A percentile compares a stretch with the other conserved stretches of the same genome.
These are phyloP conservation scores for Cercospora sp. DNA, from an alignment of 2,329 filamentous ascomycete genomes.

Conservation along the genomic window DNA sequence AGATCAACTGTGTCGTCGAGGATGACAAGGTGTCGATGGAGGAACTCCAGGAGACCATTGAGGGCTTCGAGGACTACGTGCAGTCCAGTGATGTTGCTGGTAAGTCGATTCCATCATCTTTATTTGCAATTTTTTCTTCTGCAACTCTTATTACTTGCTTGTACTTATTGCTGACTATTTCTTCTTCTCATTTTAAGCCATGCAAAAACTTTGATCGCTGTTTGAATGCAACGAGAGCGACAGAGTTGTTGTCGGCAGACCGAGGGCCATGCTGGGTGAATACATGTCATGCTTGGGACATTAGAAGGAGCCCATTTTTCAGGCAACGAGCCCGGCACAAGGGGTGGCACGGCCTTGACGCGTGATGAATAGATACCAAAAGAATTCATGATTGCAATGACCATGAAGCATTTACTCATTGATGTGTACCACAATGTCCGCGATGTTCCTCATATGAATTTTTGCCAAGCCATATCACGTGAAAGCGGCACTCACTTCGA, in stretches of 20 bases:
- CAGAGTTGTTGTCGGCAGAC: too few species aligned
- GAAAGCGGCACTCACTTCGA: neutral
- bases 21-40: slow-evolving; percentile 90
- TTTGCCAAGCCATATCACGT: neutral
- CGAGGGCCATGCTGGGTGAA: too few species aligned
- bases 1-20: slow-evolving; percentile 97
- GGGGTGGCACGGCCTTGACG: neutral
- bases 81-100: slow-evolving; percentile 89
- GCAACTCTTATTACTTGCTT: too few species aligned
- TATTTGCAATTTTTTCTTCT: too few species aligned
- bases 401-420: slow-evolving; percentile 10
- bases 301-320: too few species aligned
- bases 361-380: slow-evolving; percentile 7
- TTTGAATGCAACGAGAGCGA: too few species aligned
- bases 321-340: slow-evolving; percentile 36
- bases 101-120: too few species aligned
- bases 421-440: neutral
- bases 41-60: slow-evolving; percentile 85
- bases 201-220: too few species aligned
- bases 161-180: too few species aligned
- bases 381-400: slow-evolving; percentile 15
- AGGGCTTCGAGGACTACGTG: slow-evolving; percentile 87
- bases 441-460: neutral
- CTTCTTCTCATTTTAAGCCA: too few species aligned
- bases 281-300: too few species aligned